These are phyloP conservation scores for Cyberlindnera americana DNA, from an alignment of 805 yeast species.

Conservation along the genomic window DNA sequence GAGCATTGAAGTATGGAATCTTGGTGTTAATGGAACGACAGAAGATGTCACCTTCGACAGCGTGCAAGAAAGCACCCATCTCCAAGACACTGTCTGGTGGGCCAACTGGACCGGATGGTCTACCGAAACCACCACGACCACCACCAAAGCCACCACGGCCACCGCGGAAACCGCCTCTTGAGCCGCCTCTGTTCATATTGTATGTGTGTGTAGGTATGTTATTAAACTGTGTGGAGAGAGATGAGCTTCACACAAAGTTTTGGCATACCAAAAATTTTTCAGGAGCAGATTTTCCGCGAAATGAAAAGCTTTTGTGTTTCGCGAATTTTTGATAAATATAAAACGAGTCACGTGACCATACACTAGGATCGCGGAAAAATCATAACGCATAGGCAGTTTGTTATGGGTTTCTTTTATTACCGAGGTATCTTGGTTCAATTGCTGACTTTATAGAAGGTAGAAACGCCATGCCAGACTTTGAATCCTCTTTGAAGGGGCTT, in stretches of 20 bases:
- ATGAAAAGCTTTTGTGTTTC: too few species aligned
- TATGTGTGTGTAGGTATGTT: conserved; percentile 3
- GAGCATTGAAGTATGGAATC: conserved; percentile 98
- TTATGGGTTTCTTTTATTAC: too few species aligned
- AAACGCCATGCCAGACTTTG: background rate
- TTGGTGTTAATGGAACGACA: conserved; percentile 93
- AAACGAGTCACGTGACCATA: too few species aligned
- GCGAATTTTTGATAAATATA: too few species aligned
- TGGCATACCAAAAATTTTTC: conserved; percentile 13
- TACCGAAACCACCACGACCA: conserved; percentile 54
- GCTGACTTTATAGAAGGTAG: too few species aligned
- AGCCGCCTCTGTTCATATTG: conserved; percentile 41
- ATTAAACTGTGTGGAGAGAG: background rate
- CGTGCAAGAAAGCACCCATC: conserved; percentile 89
- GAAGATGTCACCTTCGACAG: conserved; percentile 96
- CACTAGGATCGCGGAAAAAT: too few species aligned
- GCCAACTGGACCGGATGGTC: conserved; percentile 77
- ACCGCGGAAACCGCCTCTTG: conserved; percentile 55
- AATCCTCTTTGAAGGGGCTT: background rate
- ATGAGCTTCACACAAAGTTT: background rate
- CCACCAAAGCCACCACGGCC: conserved; percentile 57
- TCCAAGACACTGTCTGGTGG: conserved; percentile 95
- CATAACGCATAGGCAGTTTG: too few species aligned
- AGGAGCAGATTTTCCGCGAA: background rate
- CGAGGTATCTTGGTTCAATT: too few species aligned